phyloP scores from a whole-genome alignment of 495 filamentous ascomycete species.

The Trypethelium eluteriae region DNA sequence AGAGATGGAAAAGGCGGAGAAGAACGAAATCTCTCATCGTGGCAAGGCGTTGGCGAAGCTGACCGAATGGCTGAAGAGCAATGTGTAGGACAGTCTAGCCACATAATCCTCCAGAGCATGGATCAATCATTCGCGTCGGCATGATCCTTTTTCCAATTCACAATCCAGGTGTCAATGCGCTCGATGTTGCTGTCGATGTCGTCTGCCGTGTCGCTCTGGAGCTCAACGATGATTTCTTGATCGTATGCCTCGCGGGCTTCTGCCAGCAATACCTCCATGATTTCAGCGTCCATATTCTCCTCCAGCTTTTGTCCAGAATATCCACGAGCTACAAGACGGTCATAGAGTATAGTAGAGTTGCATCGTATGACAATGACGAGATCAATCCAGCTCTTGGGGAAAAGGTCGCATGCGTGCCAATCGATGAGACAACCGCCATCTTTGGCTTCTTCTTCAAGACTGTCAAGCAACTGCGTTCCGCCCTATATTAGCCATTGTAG shows the following conservation, averaged over 20 bases:
- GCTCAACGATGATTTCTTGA: constrained; percentile 80
- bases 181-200: constrained; percentile 85
- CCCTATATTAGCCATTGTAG: not conserved
- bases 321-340: constrained; percentile 67
- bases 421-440: constrained; percentile 86
- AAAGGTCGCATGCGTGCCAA: constrained; percentile 97
- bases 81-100: constrained; percentile 14
- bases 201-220: constrained; percentile 69
- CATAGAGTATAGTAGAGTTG: constrained; percentile 70
- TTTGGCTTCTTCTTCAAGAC: constrained; percentile 73
- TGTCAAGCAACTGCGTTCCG: constrained; percentile 63
- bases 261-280: constrained; percentile 87
- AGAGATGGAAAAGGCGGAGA: constrained; percentile 87
- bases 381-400: constrained; percentile 90
- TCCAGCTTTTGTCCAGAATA: constrained; percentile 82
- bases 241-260: constrained; percentile 85
- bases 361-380: constrained; percentile 86
- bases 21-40: constrained; percentile 91
- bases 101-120: not conserved
- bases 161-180: constrained; percentile 72
- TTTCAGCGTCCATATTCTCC: constrained; percentile 95
- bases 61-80: constrained; percentile 63
- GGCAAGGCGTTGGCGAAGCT: constrained; percentile 77
- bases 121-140: constrained; percentile 10
- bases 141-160: constrained; percentile 69